Percentiles rank a stretch among this genome's conserved stretches.
phyloP scores from a whole-genome alignment of 768 basidiomycete genomes.

The Lactarius hatsudake region DNA sequence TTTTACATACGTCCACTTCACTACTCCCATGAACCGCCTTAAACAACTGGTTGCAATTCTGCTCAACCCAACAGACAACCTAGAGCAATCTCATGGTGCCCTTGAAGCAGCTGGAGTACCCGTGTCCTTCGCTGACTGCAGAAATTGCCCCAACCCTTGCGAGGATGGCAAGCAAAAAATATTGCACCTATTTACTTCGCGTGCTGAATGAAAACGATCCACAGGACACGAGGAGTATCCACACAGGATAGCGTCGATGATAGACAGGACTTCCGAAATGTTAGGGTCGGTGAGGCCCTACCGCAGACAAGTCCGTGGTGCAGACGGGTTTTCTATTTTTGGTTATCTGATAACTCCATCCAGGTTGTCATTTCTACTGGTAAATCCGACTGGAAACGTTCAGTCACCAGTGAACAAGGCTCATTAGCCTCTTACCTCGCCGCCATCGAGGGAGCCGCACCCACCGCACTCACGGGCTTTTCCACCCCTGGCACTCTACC shows the following conservation, averaged over 20 bases:
- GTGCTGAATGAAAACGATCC: neutral
- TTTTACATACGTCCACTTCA: neutral
- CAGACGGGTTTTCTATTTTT: neutral
- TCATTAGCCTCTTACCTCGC: slow-evolving; percentile 65
- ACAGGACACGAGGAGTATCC: slow-evolving; percentile 76
- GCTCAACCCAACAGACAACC: slow-evolving; percentile 16
- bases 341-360: slow-evolving; percentile 17
- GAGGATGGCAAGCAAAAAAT: slow-evolving; percentile 30
- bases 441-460: slow-evolving; percentile 28
- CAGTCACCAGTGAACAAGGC: slow-evolving; percentile 68
- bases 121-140: slow-evolving; percentile 31
- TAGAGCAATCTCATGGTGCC: slow-evolving; percentile 23
- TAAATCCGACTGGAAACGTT: slow-evolving; percentile 81
- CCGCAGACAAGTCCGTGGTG: slow-evolving; percentile 63
- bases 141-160: slow-evolving; percentile 35
- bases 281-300: slow-evolving; percentile 86
- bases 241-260: slow-evolving; percentile 51
- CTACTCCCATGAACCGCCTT: slow-evolving; percentile 21
- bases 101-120: slow-evolving; percentile 30
- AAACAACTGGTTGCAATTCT: slow-evolving; percentile 21
- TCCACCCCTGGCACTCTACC: slow-evolving; percentile 27
- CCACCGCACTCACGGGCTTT: neutral
- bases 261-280: slow-evolving; percentile 80
- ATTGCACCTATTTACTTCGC: slow-evolving; percentile 3
- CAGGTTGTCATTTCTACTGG: slow-evolving; percentile 86